Percentiles rank a stretch among this genome's conserved stretches.
phyloP scores from a whole-genome alignment of 441 rosid species.

The Viola pubescens region DNA sequence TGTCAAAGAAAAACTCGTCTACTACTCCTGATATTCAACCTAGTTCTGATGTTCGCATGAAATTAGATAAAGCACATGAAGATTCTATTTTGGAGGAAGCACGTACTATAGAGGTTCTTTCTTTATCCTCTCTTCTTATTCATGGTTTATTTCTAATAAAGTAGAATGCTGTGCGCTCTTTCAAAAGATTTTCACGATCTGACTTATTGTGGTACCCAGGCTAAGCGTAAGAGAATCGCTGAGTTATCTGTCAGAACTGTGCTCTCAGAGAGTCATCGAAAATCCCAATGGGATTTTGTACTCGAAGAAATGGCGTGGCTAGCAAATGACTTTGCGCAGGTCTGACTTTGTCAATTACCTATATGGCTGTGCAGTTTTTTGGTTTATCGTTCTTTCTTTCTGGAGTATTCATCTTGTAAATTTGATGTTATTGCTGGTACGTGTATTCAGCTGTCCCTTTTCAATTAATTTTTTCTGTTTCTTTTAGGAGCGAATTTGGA shows the following conservation, averaged over 20 bases:
- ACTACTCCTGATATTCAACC: conserved; percentile 37
- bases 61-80: conserved; percentile 55
- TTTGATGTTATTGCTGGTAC: neutral
- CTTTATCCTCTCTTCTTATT: conserved; percentile 16
- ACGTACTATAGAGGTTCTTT: conserved; percentile 69
- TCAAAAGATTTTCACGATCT: conserved; percentile 17
- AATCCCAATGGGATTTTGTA: conserved; percentile 93
- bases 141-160: conserved; percentile 16
- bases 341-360: conserved; percentile 26
- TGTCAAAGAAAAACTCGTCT: conserved; percentile 30
- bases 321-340: conserved; percentile 99
- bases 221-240: conserved; percentile 77
- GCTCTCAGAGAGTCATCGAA: conserved; percentile 44
- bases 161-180: conserved; percentile 16
- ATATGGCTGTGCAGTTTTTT: neutral
- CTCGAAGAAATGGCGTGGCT: conserved; percentile 99
- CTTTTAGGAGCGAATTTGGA: conserved; percentile 97
- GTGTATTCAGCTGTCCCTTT: conserved; percentile 3
- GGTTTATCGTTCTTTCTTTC: neutral
- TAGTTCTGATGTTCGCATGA: conserved; percentile 32
- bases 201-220: conserved; percentile 46
- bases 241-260: conserved; percentile 62
- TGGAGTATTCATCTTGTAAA: neutral
- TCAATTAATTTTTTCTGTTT: conserved; percentile 2
- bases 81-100: conserved; percentile 94